Base-by-base conservation (phyloP, 2,329 filamentous ascomycete genomes). In the Teratosphaeria zuluensis region DNA sequence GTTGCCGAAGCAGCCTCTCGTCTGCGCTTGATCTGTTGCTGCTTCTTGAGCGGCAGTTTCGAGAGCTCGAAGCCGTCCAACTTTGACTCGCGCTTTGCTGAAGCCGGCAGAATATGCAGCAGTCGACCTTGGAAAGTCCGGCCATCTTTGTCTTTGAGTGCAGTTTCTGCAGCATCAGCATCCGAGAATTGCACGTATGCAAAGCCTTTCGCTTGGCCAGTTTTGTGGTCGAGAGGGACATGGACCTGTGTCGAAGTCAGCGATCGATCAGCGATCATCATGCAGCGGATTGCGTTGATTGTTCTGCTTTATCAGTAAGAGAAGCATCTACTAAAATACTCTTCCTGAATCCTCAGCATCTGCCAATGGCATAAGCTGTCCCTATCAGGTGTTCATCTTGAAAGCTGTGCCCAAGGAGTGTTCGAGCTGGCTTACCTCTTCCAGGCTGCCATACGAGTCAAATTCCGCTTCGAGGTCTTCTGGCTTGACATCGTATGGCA, bases 311-410 rank as follows among this genome's bases (percentile, higher is more conserved):
- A 55, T 70, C 69, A 70, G 90, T 85, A 83, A 79, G 87, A 90
- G 86, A 92, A 88, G 90, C 89, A 96, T 97, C 92, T 99, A 99
- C 94, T 96, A 99, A 96, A 95, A 96, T 94, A 88, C 83, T 90
- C 86, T 91, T 86, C 87, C 87, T 86, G 84, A 78, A 80, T 72
- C 67, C 84, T 48, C 89, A 92, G 95, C 92, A 97, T 80, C 80
- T 90, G 89, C 90, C 78, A 71, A 75, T 80, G 42, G 88, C 88
- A 92, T 96, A 89, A 91, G 92, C 85, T 97, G 94, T 97, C 94
- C 94, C 94, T 97, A 97, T 97, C 94, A 85, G 88, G 88, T 84
- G 79, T 90, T 97, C 92, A 97, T 97, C 94, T 92, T 62, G 62
- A 46, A 57, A 57, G 56, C 16, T n/a, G 59, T 31, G 56, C 33